Percentiles rank a stretch among this genome's conserved stretches.
phyloP scores from a whole-genome alignment of 768 basidiomycete genomes.

The Fomitopsis serialis region DNA sequence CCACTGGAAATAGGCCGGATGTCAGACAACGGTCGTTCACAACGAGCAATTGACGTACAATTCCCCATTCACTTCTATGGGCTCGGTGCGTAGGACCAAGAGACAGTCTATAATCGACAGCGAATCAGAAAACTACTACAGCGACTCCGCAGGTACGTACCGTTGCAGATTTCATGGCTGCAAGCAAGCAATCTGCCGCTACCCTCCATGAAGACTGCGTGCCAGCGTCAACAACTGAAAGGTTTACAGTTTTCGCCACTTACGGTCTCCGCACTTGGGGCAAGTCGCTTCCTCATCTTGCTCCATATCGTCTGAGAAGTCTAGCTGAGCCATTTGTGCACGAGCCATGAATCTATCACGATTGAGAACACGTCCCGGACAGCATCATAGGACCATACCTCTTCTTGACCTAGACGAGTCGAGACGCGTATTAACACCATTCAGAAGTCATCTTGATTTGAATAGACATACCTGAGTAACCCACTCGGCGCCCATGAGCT shows the following conservation, averaged over 20 bases:
- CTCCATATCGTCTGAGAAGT: conserved; percentile 44
- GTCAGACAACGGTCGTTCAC: not conserved
- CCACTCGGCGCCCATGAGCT: conserved; percentile 40
- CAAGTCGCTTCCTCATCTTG: conserved; percentile 46
- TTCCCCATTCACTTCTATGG: conserved; percentile 51
- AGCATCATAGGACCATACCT: conserved; percentile 17
- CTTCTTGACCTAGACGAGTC: conserved; percentile 29
- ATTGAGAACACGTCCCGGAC: not conserved
- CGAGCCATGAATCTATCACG: conserved; percentile 40
- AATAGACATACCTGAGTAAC: conserved; percentile 18
- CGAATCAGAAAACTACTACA: not conserved
- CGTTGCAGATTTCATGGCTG: conserved; percentile 61
- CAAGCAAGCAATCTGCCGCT: conserved; percentile 61
- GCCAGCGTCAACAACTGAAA: not conserved
- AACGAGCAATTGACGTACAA: conserved; percentile 41
- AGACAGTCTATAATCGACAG: conserved; percentile 40
- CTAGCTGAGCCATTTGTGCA: conserved; percentile 38
- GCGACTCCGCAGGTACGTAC: conserved; percentile 26
- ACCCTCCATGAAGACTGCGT: conserved; percentile 40
- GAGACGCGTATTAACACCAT: not conserved
- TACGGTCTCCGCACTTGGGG: conserved; percentile 64
- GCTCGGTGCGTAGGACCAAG: conserved; percentile 44
- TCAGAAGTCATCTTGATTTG: not conserved
- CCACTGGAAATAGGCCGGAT: conserved; percentile 33
- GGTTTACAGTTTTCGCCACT: not conserved